Evolutionary conservation across 768 basidiomycete genomes (phyloP).

Genomic region (Suillus variegatus): DNA sequence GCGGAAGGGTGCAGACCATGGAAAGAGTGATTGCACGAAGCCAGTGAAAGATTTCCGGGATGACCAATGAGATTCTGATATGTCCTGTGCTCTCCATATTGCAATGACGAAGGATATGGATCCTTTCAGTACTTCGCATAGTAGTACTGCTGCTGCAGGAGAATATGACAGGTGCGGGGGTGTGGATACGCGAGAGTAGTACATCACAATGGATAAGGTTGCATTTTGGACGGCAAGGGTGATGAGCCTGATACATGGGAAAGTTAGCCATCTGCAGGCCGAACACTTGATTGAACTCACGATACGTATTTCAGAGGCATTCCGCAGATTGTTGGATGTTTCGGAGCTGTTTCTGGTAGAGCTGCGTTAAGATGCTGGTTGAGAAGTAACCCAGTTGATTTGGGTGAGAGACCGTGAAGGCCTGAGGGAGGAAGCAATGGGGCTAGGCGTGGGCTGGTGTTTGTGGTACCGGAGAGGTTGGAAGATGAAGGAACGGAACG

Average conservation of each 20-base stretch:
- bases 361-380: constrained; percentile 37
- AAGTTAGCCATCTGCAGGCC: constrained; percentile 7
- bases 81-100: constrained; percentile 49
- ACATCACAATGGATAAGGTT: constrained; percentile 95
- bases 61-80: constrained; percentile 40
- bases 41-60: constrained; percentile 42
- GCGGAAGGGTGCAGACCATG: constrained; percentile 51
- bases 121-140: constrained; percentile 95
- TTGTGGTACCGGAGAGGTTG: constrained; percentile 19
- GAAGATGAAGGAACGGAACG: constrained; percentile 54
- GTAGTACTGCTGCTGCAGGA: constrained; percentile 89
- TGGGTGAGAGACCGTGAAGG: constrained; percentile 42
- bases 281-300: constrained; percentile 43
- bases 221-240: constrained; percentile 95
- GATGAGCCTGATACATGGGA: constrained; percentile 48
- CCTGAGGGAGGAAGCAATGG: constrained; percentile 54
- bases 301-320: constrained; percentile 81
- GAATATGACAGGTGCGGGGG: constrained; percentile 82
- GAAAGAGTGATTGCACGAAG: constrained; percentile 39
- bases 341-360: constrained; percentile 28
- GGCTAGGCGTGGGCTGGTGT: constrained; percentile 43
- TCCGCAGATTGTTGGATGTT: constrained; percentile 60
- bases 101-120: constrained; percentile 90
- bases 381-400: constrained; percentile 36
- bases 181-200: constrained; percentile 92